phyloP scores from a whole-genome alignment of 805 yeast species.

The Crinitomyces ghanaensis region DNA sequence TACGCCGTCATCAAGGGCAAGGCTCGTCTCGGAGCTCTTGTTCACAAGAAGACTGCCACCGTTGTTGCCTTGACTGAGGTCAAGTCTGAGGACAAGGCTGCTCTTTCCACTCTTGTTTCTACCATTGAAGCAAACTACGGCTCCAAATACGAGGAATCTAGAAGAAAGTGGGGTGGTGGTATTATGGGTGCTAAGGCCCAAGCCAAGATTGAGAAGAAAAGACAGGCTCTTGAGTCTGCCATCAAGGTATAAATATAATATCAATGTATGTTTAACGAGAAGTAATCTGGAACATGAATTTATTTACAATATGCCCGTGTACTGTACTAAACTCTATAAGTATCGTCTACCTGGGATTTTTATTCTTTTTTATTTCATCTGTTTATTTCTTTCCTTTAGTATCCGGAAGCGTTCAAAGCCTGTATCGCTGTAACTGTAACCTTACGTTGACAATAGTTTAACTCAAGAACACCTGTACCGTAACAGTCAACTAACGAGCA shows the following conservation, averaged over 20 bases:
- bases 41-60: conserved; percentile 94
- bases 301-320: too few relatives aligned
- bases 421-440: too few relatives aligned
- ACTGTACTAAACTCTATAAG: too few relatives aligned
- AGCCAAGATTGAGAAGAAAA: conserved; percentile 71
- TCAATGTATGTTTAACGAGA: conserved; percentile 2
- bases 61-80: conserved; percentile 97
- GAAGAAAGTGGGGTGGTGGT: conserved; percentile 99
- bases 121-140: conserved; percentile 88
- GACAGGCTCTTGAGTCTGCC: conserved; percentile 38
- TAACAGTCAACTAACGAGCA: too few relatives aligned
- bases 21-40: conserved; percentile 96
- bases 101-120: conserved; percentile 83
- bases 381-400: conserved; percentile 5
- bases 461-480: too few relatives aligned
- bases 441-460: too few relatives aligned
- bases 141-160: conserved; percentile 89
- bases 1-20: conserved; percentile 97
- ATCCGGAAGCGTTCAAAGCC: too few relatives aligned
- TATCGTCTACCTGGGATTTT: not conserved
- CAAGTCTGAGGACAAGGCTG: conserved; percentile 86
- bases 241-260: conserved; percentile 21
- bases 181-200: conserved; percentile 89
- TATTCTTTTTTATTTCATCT: conserved; percentile 4
- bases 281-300: too few relatives aligned